phyloP scores from a whole-genome alignment of 331 rosid species.

The Malus hybrid region DNA sequence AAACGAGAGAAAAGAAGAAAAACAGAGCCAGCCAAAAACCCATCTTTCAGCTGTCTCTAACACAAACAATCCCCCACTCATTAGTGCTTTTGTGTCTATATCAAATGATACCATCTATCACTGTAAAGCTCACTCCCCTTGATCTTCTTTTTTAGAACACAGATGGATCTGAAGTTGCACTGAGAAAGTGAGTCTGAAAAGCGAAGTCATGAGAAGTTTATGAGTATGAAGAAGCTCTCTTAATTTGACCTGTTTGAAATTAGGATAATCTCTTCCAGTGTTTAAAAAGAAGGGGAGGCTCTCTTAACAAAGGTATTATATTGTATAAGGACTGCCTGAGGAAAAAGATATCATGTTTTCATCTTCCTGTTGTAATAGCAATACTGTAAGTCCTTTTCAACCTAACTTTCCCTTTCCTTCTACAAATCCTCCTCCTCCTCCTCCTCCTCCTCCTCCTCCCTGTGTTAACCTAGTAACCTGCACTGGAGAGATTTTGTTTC shows the following conservation, averaged over 20 bases:
- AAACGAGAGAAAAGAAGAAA: no score
- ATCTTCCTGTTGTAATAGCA: neutral
- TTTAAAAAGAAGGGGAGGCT: neutral
- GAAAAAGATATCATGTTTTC: slow-evolving; percentile 14
- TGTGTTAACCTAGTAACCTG: neutral
- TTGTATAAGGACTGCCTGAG: neutral
- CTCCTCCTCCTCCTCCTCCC: neutral
- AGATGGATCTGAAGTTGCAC: neutral
- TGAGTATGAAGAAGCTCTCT: neutral
- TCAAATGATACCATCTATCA: neutral
- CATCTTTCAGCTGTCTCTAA: neutral
- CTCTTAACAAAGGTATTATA: neutral
- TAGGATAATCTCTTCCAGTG: no score
- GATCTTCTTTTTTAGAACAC: neutral
- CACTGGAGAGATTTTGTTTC: neutral
- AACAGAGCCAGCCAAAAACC: neutral
- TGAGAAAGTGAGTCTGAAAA: neutral
- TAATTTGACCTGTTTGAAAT: no score
- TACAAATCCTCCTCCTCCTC: neutral
- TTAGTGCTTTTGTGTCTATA: neutral
- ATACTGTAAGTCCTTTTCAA: slow-evolving; percentile 15
- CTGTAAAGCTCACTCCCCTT: neutral
- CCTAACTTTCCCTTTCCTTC: slow-evolving; percentile 14
- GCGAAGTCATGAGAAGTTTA: neutral
- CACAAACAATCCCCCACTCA: neutral